phyloP scores from a whole-genome alignment of 768 basidiomycete genomes.

The Agrocybe praecox region DNA sequence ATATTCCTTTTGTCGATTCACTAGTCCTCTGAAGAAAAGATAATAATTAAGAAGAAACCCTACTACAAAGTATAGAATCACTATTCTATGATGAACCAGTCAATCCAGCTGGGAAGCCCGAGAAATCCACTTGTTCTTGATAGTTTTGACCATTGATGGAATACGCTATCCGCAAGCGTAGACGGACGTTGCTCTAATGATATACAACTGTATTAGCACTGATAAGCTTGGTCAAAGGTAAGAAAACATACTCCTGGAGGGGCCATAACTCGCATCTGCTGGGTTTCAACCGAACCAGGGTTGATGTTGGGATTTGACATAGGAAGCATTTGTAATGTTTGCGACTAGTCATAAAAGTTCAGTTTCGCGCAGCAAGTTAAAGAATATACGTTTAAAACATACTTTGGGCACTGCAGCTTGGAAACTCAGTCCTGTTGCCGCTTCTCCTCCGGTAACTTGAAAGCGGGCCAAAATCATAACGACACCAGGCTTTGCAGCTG shows the following conservation, averaged over 20 bases:
- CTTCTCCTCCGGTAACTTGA: conserved; percentile 58
- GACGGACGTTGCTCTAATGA: conserved; percentile 73
- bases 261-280: conserved; percentile 92
- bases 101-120: conserved; percentile 81
- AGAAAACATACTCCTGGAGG: conserved; percentile 74
- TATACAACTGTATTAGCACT: conserved; percentile 6
- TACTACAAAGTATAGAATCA: conserved; percentile 1
- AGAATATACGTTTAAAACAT: too few species aligned
- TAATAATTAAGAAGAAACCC: neutral
- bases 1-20: conserved; percentile 1
- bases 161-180: conserved; percentile 86
- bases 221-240: neutral
- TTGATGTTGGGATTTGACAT: conserved; percentile 86
- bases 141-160: conserved; percentile 64
- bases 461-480: conserved; percentile 92
- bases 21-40: neutral
- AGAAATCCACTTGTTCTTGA: conserved; percentile 95
- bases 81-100: conserved; percentile 48
- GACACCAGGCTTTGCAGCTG: conserved; percentile 78
- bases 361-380: too few species aligned
- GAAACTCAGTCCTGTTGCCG: conserved; percentile 76
- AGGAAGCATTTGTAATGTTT: conserved; percentile 96
- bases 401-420: conserved; percentile 98
- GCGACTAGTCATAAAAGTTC: conserved; percentile 57
- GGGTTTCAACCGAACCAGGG: conserved; percentile 85